Percentiles rank a stretch among this genome's conserved stretches.
Evolutionary conservation across 441 rosid species (phyloP).

Genomic region (Gossypium davidsonii): DNA sequence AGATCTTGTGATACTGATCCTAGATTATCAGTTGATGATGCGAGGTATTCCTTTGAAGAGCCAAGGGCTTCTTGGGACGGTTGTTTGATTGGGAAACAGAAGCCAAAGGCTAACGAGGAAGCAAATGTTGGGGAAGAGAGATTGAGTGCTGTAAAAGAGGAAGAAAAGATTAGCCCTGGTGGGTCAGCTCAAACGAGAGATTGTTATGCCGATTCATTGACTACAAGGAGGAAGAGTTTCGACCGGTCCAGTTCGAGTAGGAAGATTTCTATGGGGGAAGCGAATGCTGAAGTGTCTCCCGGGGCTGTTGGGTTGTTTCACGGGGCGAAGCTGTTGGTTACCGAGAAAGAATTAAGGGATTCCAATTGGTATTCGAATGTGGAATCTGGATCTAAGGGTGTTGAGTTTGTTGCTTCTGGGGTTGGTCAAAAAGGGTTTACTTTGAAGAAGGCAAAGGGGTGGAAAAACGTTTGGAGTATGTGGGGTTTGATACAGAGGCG

Average conservation of each 20-base stretch:
- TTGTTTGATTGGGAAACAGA: conserved; percentile 37
- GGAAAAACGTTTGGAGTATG: conserved; percentile 39
- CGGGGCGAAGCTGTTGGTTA: conserved; percentile 39
- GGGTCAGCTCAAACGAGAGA: conserved; percentile 48
- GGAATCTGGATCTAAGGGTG: conserved; percentile 29
- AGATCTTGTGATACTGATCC: conserved; percentile 55
- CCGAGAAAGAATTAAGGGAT: conserved; percentile 51
- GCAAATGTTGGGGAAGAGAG: conserved; percentile 22
- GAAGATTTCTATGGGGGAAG: conserved; percentile 24
- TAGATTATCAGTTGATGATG: conserved; percentile 39
- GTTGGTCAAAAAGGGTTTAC: conserved; percentile 28
- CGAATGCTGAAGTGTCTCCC: conserved; percentile 51
- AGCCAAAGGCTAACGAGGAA: conserved; percentile 33
- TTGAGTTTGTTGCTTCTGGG: conserved; percentile 24
- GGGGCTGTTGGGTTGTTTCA: conserved; percentile 43
- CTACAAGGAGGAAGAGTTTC: conserved; percentile 40
- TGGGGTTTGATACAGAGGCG: conserved; percentile 47
- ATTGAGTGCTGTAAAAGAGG: conserved; percentile 15
- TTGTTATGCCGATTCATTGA: conserved; percentile 37
- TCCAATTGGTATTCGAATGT: conserved; percentile 58
- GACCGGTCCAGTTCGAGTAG: conserved; percentile 29
- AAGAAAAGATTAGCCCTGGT: conserved; percentile 35
- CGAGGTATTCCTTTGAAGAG: conserved; percentile 45
- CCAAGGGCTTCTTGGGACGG: conserved; percentile 73
- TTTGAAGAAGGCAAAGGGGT: conserved; percentile 27